Conservation (phyloP, 2,329 filamentous ascomycete genomes). For the Colletotrichum simmondsii region DNA sequence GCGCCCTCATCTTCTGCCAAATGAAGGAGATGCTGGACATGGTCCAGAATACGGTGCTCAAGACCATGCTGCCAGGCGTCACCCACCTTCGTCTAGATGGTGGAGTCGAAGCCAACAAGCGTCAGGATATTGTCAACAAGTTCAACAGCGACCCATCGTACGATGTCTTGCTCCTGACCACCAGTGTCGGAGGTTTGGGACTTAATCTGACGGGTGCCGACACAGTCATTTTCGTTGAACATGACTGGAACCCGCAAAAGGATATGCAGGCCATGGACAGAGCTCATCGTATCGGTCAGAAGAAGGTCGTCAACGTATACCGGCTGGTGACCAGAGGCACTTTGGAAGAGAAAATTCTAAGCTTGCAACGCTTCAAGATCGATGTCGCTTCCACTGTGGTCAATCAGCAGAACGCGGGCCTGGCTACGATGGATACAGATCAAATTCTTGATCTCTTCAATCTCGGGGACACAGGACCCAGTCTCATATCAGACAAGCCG, state of each 20-base stretch:
- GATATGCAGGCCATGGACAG: conserved; percentile 99
- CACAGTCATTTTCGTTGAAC: conserved; percentile 99
- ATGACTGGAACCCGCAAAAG: conserved; percentile 99
- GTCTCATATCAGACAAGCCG: conserved; percentile 70
- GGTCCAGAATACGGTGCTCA: conserved; percentile 93
- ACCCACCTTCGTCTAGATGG: conserved; percentile 96
- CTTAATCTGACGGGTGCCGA: conserved; percentile 97
- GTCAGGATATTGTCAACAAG: conserved; percentile 97
- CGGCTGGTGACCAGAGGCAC: conserved; percentile 95
- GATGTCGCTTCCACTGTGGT: conserved; percentile 98
- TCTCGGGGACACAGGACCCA: conserved; percentile 81
- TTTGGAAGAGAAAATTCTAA: conserved; percentile 97
- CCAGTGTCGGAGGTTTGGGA: conserved; percentile 92
- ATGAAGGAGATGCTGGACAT: conserved; percentile 99
- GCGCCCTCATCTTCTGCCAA: conserved; percentile 96
- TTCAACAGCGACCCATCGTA: conserved; percentile 99
- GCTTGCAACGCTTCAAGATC: conserved; percentile 98
- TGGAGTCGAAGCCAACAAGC: conserved; percentile 88
- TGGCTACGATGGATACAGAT: conserved; percentile 97
- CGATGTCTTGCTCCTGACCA: conserved; percentile 92
- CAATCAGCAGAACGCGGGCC: conserved; percentile 96
- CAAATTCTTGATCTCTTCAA: conserved; percentile 98
- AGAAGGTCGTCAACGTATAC: conserved; percentile 99
- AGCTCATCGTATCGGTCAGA: conserved; percentile 97
- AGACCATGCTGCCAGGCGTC: conserved; percentile 89